Evolutionary conservation across 805 yeast species (phyloP), one percentile per base, ranked within the genome.

Genomic region (Wickerhamiella kazuoi): DNA sequence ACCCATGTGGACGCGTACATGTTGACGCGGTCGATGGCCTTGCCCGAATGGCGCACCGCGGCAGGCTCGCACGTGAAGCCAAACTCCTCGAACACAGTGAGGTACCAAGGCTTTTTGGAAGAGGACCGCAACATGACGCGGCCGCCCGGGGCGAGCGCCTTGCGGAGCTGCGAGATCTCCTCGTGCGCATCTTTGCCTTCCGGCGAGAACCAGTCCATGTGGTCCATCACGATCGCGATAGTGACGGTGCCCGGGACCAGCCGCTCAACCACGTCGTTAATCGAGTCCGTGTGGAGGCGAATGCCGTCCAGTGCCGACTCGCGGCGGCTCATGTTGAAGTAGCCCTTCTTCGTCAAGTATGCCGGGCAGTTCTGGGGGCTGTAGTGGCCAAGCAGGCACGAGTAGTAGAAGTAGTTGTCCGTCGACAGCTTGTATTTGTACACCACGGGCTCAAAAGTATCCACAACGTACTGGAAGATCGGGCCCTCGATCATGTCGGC

Each of bases 1-100:
- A 81, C 72, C 93, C 93, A 80, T 2, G 93, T 79, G 2, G 87
- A 77, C 3, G 93, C 90, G 54, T 80, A 80, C 93, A 80, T 80
- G 58, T 81, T 80, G 46, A 74, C 78, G 46, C 93, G 67, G 55
- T 80, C 93, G 54, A 80, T 80, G 42, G 79, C 64, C 40, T 63
- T 60, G 7, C 81, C 81, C 17, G 75, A 57, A 39, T 60, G 55
- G 58, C 93, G 69, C 18, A 75, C 65, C 14, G 76, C 86, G 16
- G 77, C 87, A 13, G 87, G 69, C 41, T 68, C 64, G 57, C 86
- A 76, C 34, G 50, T 56, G 55, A 78, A 80, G 1, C 93, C 93
- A 41, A 64, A 62, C 36, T 60, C 59, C 57, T 79, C 82, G 55
- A 79, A 80, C 18, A 68, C 71, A 40, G 62, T 59, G 45, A 80